Base-by-base conservation (phyloP, 495 filamentous ascomycete genomes). In the Annulohypoxylon bovei region DNA sequence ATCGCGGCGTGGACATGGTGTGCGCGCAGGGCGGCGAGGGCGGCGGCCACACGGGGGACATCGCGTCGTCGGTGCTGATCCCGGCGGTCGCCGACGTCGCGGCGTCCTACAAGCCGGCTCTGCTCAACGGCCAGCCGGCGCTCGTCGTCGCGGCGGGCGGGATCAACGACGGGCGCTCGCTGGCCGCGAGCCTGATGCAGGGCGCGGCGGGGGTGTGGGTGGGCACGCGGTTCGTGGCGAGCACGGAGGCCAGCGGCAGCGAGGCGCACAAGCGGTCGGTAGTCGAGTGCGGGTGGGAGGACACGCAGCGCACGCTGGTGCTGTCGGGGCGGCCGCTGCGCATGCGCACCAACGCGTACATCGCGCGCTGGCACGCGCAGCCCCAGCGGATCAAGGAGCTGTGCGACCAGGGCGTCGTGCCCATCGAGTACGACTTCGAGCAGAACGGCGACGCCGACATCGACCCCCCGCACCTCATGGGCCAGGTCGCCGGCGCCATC, bases 381-480 rank as follows among this genome's bases (percentile, higher is more conserved):
- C 91, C 91, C n/a, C 81, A 88, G 55, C 88, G 90, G 77, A 90
- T 97, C 55, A 85, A 85, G 75, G 82, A 86, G 76, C 81, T 97
- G 83, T 92, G 89, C 47, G 86, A 85, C 30, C 82, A 85, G 73
- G 93, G 93, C 2, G 76, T 95, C 28, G 90, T 95, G 68, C 93
- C 93, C 0, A 81, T 96, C 73, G 86, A 90, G 81, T 82, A 90
- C 75, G 93, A 97, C 80, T 78, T 97, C 77, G 91, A 95, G 46
- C 81, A 87, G 42, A 91, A 90, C 4, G 85, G 82, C 18, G 87
- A 87, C 58, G n/a, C 28, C n/a, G 92, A 95, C 65, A 81, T 95
- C 37, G 93, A 97, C 74, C 82, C 90, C 61, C 93, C 93, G 28
- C 94, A 93, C 78, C 70, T 97, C 69, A 97, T 97, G 93, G 93